phyloP scores from a whole-genome alignment of 2,329 filamentous ascomycete species.

The Colletotrichum eleusines region DNA sequence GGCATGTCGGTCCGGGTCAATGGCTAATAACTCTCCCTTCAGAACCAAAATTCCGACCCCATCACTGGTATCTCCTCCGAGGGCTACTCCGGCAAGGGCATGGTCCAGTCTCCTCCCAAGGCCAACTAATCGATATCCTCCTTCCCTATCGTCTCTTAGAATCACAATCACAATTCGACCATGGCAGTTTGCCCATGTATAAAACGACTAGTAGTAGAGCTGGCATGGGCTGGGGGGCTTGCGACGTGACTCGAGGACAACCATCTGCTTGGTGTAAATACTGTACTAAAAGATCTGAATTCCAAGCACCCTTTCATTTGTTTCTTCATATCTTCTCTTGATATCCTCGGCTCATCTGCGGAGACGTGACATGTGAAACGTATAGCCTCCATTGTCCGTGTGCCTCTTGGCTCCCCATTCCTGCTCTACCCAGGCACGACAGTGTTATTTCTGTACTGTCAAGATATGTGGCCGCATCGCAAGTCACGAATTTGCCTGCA shows the following conservation, averaged over 20 bases:
- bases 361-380: not conserved
- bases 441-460: not conserved
- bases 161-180: constrained; percentile 42
- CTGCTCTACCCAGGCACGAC: not conserved
- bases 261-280: constrained; percentile 55
- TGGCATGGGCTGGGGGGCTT: constrained; percentile 48
- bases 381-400: not conserved
- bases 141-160: constrained; percentile 42
- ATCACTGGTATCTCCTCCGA: constrained; percentile 85
- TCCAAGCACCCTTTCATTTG: constrained; percentile 50
- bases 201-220: constrained; percentile 49
- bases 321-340: constrained; percentile 8
- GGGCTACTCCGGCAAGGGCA: constrained; percentile 82
- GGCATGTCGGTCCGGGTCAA: not conserved
- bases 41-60: constrained; percentile 88
- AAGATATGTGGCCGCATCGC: not conserved
- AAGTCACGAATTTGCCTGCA: too few relatives aligned
- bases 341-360: not conserved
- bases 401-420: not conserved
- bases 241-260: constrained; percentile 48
- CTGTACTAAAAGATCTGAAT: constrained; percentile 57
- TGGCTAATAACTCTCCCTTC: constrained; percentile 44
- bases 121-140: constrained; percentile 54
- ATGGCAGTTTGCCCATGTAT: constrained; percentile 49
- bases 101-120: constrained; percentile 78